Evolutionary conservation across 345 rosid genomes (phyloP).

Genomic region (Hypericum perforatum): DNA sequence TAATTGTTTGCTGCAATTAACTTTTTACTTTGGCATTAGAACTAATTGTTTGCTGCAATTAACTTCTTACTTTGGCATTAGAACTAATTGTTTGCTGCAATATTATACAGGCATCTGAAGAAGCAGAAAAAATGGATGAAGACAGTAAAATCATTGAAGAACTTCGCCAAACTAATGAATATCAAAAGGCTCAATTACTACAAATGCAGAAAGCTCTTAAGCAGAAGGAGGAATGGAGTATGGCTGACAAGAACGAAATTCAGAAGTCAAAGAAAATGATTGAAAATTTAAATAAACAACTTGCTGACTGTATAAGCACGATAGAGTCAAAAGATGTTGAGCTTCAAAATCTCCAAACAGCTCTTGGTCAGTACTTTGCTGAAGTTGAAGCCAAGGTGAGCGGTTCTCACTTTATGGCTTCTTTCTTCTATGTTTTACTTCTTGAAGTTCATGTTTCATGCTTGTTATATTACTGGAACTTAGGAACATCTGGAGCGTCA

Average conservation of each 20-base stretch:
- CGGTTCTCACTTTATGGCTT: not conserved
- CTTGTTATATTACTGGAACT: not conserved
- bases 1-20: too few species aligned
- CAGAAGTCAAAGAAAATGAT: conserved; percentile 50
- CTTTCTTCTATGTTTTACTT: not conserved
- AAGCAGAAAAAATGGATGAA: conserved; percentile 97
- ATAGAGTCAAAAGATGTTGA: conserved; percentile 76
- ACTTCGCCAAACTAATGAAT: conserved; percentile 54
- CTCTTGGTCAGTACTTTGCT: conserved; percentile 95
- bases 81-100: conserved; percentile 13
- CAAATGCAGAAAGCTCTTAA: conserved; percentile 63
- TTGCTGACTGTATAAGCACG: conserved; percentile 50
- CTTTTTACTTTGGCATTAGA: too few species aligned
- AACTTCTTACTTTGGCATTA: too few species aligned
- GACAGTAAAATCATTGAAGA: conserved; percentile 83
- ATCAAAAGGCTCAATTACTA: conserved; percentile 57
- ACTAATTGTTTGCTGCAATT: not conserved
- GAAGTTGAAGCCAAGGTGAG: conserved; percentile 94
- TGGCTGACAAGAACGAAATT: conserved; percentile 39
- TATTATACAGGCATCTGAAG: conserved; percentile 66
- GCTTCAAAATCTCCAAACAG: conserved; percentile 85
- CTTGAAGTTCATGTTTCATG: not conserved
- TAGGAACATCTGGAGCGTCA: conserved; percentile 83
- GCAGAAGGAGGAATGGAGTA: conserved; percentile 56
- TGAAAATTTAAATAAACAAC: conserved; percentile 63